Conservation (phyloP, 176 grass and related monocot genomes). For the Eragrostis curvula region DNA sequence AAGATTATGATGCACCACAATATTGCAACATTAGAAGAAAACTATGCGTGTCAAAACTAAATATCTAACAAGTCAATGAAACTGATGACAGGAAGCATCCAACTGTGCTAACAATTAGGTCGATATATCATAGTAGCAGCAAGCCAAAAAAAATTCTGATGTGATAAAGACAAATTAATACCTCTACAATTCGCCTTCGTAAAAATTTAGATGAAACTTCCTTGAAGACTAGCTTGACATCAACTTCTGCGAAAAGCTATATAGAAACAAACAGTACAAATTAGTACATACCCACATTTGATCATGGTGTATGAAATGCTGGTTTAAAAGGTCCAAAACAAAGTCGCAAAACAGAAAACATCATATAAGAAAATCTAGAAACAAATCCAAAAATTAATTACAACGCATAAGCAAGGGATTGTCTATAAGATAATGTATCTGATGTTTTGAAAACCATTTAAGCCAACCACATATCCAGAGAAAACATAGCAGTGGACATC, state of each 20-base stretch:
- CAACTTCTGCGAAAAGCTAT: conserved; percentile 97
- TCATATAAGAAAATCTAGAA: background rate
- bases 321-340: background rate
- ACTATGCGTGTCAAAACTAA: conserved; percentile 13
- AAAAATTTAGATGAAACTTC: conserved; percentile 96
- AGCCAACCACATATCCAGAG: background rate
- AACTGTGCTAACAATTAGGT: conserved; percentile 21
- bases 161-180: conserved; percentile 38
- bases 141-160: background rate
- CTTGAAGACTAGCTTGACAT: conserved; percentile 98
- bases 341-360: conserved; percentile 24
- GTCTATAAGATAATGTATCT: background rate
- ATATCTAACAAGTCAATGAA: conserved; percentile 1
- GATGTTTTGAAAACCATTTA: too few species aligned
- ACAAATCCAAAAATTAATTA: background rate
- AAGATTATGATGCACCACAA: background rate
- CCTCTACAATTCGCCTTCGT: conserved; percentile 88
- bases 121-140: background rate
- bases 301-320: conserved; percentile 27
- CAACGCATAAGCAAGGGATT: background rate
- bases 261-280: conserved; percentile 28
- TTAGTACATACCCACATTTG: conserved; percentile 8
- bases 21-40: conserved; percentile 4
- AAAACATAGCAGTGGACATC: background rate
- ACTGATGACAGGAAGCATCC: conserved; percentile 27